These are phyloP conservation scores for Mycena sanguinolenta DNA, from an alignment of 768 basidiomycete genomes.

Conservation along the genomic window DNA sequence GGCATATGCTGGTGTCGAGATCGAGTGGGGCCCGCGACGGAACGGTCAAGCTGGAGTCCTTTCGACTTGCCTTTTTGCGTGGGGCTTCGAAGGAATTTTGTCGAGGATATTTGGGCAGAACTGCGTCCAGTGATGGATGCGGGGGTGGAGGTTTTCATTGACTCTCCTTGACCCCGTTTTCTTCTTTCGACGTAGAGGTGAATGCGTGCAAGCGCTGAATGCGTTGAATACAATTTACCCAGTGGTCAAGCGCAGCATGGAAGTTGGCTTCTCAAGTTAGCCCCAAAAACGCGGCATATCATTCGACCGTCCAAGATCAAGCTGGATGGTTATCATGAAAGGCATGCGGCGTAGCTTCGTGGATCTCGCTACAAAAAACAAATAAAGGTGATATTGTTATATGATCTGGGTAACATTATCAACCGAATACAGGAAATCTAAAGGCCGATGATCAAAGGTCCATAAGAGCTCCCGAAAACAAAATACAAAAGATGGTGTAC, in stretches of 20 bases:
- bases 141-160: slow-evolving; percentile 6
- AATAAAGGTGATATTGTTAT: background rate
- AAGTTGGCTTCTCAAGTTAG: too few relatives aligned
- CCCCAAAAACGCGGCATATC: too few relatives aligned
- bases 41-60: slow-evolving; percentile 7
- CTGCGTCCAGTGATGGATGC: slow-evolving; percentile 5
- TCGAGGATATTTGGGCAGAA: too few relatives aligned
- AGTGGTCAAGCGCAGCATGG: too few relatives aligned
- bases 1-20: slow-evolving; percentile 7
- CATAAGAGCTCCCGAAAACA: background rate
- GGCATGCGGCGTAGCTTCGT: too few relatives aligned
- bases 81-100: too few relatives aligned
- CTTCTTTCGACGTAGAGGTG: too few relatives aligned
- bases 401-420: background rate
- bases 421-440: background rate
- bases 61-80: slow-evolving; percentile 2
- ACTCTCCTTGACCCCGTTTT: background rate
- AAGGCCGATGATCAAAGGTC: background rate
- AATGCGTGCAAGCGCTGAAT: too few relatives aligned
- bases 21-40: background rate
- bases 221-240: too few relatives aligned
- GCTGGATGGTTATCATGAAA: too few relatives aligned
- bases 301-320: too few relatives aligned
- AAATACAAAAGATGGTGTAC: background rate
- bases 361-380: too few relatives aligned